Evolutionary conservation across 345 rosid genomes (phyloP).

Genomic region (Cardamine occulta): DNA sequence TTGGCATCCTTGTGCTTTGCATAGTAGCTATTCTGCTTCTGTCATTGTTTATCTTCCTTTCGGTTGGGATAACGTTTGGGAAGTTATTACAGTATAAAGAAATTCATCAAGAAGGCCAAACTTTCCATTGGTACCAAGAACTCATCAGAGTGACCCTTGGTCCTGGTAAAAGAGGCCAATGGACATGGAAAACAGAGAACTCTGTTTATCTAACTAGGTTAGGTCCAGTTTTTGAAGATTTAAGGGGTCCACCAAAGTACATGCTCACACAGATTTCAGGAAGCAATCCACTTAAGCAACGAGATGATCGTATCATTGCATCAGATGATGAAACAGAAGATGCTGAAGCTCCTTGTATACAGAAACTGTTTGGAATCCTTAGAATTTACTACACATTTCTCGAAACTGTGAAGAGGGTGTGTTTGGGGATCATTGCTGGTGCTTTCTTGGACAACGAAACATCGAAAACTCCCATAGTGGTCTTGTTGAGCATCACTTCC

Average conservation of each 20-base stretch:
- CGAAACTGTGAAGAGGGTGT: conserved; percentile 62
- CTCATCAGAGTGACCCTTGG: conserved; percentile 80
- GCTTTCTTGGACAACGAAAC: conserved; percentile 55
- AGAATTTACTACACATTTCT: conserved; percentile 85
- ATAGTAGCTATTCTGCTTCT: conserved; percentile 57
- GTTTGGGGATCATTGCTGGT: conserved; percentile 73
- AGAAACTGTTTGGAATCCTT: conserved; percentile 87
- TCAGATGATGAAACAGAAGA: conserved; percentile 96
- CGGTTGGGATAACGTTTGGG: conserved; percentile 80
- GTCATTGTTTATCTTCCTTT: conserved; percentile 71
- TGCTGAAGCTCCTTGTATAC: conserved; percentile 92
- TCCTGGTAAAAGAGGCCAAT: conserved; percentile 94
- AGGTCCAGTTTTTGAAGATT: conserved; percentile 86
- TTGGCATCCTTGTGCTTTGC: conserved; percentile 66
- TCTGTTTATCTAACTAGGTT: conserved; percentile 53
- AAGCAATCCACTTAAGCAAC: conserved; percentile 48
- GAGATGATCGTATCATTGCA: conserved; percentile 66
- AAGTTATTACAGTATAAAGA: conserved; percentile 93
- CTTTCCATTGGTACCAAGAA: conserved; percentile 90
- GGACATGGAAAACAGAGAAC: conserved; percentile 79
- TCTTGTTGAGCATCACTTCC: conserved; percentile 64
- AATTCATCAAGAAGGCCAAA: conserved; percentile 83
- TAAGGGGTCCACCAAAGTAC: conserved; percentile 95
- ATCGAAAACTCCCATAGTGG: conserved; percentile 53
- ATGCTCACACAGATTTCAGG: conserved; percentile 88